Conservation (phyloP, 805 yeast genomes). For the Torulaspora microellipsoides region DNA sequence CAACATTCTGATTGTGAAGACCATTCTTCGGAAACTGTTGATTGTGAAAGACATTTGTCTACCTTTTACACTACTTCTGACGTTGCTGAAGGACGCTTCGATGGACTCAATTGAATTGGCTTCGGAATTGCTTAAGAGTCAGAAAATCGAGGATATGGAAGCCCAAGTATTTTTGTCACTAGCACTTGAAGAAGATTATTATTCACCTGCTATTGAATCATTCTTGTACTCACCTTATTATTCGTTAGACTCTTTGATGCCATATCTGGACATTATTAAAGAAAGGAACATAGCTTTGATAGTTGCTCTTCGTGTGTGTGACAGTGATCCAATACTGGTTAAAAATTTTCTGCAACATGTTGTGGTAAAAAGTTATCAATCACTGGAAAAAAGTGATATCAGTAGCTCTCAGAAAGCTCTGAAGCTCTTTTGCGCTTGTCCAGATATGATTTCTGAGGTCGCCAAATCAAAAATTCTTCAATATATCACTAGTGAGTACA, state of each 20-base stretch:
- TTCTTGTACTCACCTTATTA: slow-evolving; percentile 15
- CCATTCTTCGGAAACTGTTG: background rate
- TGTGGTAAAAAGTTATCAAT: slow-evolving; percentile 7
- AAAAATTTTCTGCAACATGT: slow-evolving; percentile 18
- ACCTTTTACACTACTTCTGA: background rate
- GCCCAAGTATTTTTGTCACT: slow-evolving; percentile 6
- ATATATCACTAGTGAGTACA: slow-evolving; percentile 26
- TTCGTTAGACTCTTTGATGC: slow-evolving; percentile 3
- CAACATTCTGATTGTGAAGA: background rate
- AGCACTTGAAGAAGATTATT: slow-evolving; percentile 3
- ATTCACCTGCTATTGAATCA: slow-evolving; percentile 8
- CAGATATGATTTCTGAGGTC: slow-evolving; percentile 14
- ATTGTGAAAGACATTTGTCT: background rate
- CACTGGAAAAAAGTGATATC: slow-evolving; percentile 1
- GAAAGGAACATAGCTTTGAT: slow-evolving; percentile 26
- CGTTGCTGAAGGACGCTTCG: slow-evolving; percentile 1
- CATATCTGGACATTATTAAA: slow-evolving; percentile 6
- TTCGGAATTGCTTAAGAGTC: slow-evolving; percentile 9
- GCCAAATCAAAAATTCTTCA: slow-evolving; percentile 25
- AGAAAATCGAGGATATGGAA: slow-evolving; percentile 12
- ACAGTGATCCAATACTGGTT: slow-evolving; percentile 10
- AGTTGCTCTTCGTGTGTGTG: slow-evolving; percentile 25
- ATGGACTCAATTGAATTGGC: slow-evolving; percentile 1
- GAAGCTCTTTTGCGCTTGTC: slow-evolving; percentile 9
- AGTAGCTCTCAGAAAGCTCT: slow-evolving; percentile 11